Percentiles rank a stretch among this genome's conserved stretches.
Conservation (phyloP, 2,329 filamentous ascomycete genomes). For the Grosmannia clavigera region DNA sequence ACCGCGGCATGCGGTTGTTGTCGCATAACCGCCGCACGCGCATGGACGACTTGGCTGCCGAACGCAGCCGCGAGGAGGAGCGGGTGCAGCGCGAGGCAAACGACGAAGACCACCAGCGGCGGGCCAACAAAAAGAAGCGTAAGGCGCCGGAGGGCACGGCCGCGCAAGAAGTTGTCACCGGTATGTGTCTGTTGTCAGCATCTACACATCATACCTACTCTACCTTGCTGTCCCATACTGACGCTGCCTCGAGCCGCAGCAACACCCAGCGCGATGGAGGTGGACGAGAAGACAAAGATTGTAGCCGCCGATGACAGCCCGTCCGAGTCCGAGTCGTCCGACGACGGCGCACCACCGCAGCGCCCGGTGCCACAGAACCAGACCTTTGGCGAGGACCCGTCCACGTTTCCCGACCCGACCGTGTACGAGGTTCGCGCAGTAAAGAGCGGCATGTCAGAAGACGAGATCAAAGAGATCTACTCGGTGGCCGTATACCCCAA, state of each 20-base stretch:
- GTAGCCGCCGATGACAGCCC: slow-evolving; percentile 22
- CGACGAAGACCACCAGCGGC: slow-evolving; percentile 34
- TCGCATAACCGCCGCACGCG: slow-evolving; percentile 52
- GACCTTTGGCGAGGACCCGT: slow-evolving; percentile 85
- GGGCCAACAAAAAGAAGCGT: slow-evolving; percentile 64
- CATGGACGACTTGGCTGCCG: slow-evolving; percentile 36
- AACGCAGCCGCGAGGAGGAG: slow-evolving; percentile 37
- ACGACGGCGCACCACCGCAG: slow-evolving; percentile 47
- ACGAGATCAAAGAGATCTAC: slow-evolving; percentile 80
- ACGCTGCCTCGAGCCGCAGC: background rate
- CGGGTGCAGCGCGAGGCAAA: slow-evolving; percentile 34
- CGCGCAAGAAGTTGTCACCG: slow-evolving; percentile 34
- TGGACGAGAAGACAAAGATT: slow-evolving; percentile 17
- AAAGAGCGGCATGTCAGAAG: slow-evolving; percentile 62
- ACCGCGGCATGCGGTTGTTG: slow-evolving; percentile 61
- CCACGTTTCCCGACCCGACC: slow-evolving; percentile 82
- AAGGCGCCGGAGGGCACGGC: slow-evolving; percentile 45
- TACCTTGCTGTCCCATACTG: background rate
- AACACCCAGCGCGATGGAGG: slow-evolving; percentile 2
- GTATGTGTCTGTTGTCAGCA: slow-evolving; percentile 14
- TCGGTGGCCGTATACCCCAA: slow-evolving; percentile 75
- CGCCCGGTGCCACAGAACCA: slow-evolving; percentile 63
- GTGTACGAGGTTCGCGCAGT: slow-evolving; percentile 82
- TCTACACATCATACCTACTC: background rate
- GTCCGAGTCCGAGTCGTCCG: slow-evolving; percentile 35